Evolutionary conservation across 441 rosid species (phyloP).

Genomic region (Theobroma grandiflorum): DNA sequence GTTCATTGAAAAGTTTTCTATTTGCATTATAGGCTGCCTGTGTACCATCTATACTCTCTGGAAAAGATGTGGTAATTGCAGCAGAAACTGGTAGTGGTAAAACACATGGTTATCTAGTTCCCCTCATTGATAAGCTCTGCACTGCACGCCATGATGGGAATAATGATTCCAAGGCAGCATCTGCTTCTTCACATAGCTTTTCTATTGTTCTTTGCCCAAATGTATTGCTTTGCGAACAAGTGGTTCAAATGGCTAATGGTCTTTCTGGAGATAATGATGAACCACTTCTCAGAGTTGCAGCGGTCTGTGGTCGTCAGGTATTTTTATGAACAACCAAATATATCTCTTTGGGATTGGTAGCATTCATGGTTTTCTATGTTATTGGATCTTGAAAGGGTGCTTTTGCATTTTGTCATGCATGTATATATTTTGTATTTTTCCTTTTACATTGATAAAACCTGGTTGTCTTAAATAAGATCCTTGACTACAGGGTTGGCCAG

Average conservation of each 20-base stretch:
- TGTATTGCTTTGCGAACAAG: conserved; percentile 89
- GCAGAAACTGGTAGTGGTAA: conserved; percentile 99
- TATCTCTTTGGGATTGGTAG: background rate
- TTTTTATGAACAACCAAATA: background rate
- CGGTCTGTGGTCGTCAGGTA: conserved; percentile 87
- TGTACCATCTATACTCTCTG: conserved; percentile 70
- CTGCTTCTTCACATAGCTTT: conserved; percentile 30
- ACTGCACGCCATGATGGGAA: conserved; percentile 23
- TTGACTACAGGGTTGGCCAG: conserved; percentile 92
- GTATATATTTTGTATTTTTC: background rate
- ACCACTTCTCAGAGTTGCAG: conserved; percentile 65
- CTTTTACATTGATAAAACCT: background rate
- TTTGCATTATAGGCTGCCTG: conserved; percentile 65
- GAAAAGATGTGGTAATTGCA: conserved; percentile 90
- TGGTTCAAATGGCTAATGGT: conserved; percentile 82
- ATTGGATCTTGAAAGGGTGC: background rate
- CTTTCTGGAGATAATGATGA: conserved; percentile 66
- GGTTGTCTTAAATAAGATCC: background rate
- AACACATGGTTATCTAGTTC: conserved; percentile 82
- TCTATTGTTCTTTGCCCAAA: conserved; percentile 93
- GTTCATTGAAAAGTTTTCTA: background rate
- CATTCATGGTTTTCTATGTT: background rate
- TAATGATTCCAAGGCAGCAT: conserved; percentile 22
- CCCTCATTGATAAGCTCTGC: conserved; percentile 66
- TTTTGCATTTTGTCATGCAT: conserved; percentile 13